Evolutionary conservation across 768 basidiomycete species (phyloP).

Genomic region (Podaxis pistillaris): DNA sequence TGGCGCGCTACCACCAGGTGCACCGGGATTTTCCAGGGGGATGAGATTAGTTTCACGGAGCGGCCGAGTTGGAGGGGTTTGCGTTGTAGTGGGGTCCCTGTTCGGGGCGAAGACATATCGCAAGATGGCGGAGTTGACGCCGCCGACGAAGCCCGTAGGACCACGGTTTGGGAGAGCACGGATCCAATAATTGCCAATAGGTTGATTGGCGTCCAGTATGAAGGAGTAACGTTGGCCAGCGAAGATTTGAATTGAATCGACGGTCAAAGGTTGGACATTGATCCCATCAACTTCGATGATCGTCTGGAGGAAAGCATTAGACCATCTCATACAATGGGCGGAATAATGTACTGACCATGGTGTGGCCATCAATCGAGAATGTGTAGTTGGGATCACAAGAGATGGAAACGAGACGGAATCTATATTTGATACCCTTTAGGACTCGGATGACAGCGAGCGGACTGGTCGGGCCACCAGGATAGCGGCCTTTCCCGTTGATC

Average conservation of each 20-base stretch:
- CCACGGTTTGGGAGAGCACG: slow-evolving; percentile 33
- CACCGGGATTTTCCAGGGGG: slow-evolving; percentile 18
- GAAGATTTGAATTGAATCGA: slow-evolving; percentile 42
- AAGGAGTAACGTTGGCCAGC: slow-evolving; percentile 52
- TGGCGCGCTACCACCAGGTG: slow-evolving; percentile 17
- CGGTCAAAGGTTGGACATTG: slow-evolving; percentile 33
- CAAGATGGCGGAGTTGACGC: slow-evolving; percentile 46
- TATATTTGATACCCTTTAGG: slow-evolving; percentile 31
- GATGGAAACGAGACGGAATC: slow-evolving; percentile 40
- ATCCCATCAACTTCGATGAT: slow-evolving; percentile 48
- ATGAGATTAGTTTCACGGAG: slow-evolving; percentile 15
- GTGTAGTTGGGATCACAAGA: slow-evolving; percentile 38
- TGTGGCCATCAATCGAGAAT: slow-evolving; percentile 43
- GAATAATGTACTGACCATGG: neutral
- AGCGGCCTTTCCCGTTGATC: slow-evolving; percentile 38
- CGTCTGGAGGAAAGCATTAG: slow-evolving; percentile 19
- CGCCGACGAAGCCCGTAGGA: slow-evolving; percentile 27
- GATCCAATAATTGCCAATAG: slow-evolving; percentile 41
- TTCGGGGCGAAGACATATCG: slow-evolving; percentile 42
- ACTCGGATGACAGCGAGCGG: slow-evolving; percentile 39
- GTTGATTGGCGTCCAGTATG: slow-evolving; percentile 29
- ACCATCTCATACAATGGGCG: neutral
- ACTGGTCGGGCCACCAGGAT: slow-evolving; percentile 25
- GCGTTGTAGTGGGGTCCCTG: slow-evolving; percentile 36
- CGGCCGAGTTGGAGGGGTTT: slow-evolving; percentile 20